Conservation (phyloP, 2,329 filamentous ascomycete species). For the Fusarium sp. region DNA sequence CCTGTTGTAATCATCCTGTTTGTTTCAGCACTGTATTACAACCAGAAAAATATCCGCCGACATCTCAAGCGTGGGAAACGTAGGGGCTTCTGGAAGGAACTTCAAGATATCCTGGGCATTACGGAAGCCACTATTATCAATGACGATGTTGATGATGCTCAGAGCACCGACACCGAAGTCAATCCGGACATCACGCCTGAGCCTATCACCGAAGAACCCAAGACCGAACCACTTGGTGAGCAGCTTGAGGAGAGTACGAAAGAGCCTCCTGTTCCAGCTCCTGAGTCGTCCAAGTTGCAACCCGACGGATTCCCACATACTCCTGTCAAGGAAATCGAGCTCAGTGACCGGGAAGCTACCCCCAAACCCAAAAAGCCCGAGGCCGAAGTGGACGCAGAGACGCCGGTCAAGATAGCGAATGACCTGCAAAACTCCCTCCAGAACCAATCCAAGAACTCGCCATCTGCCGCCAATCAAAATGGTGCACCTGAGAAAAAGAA, state of each 20-base stretch:
- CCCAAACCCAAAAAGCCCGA: constrained; percentile 23
- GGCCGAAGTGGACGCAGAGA: constrained; percentile 1
- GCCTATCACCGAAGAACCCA: background rate
- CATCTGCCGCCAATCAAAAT: constrained; percentile 17
- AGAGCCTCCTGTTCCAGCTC: constrained; percentile 6
- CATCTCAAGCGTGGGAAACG: constrained; percentile 52
- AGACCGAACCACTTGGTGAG: background rate
- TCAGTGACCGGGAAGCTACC: constrained; percentile 29
- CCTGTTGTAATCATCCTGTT: constrained; percentile 63
- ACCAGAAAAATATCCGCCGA: constrained; percentile 60
- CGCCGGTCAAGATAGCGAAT: background rate
- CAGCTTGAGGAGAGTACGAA: constrained; percentile 13
- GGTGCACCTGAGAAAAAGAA: constrained; percentile 67
- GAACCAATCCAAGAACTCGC: background rate
- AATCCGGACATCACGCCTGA: background rate
- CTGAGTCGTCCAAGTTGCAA: constrained; percentile 16
- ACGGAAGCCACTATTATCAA: background rate
- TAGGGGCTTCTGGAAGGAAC: constrained; percentile 48
- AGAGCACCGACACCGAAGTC: constrained; percentile 37
- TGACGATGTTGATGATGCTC: constrained; percentile 27
- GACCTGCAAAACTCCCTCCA: constrained; percentile 3
- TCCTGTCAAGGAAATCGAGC: constrained; percentile 17
- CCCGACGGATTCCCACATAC: constrained; percentile 9
- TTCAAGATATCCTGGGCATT: constrained; percentile 26
- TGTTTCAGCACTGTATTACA: constrained; percentile 56